Conservation (phyloP, 2,329 filamentous ascomycete species). For the Didymellaceae sp. region DNA sequence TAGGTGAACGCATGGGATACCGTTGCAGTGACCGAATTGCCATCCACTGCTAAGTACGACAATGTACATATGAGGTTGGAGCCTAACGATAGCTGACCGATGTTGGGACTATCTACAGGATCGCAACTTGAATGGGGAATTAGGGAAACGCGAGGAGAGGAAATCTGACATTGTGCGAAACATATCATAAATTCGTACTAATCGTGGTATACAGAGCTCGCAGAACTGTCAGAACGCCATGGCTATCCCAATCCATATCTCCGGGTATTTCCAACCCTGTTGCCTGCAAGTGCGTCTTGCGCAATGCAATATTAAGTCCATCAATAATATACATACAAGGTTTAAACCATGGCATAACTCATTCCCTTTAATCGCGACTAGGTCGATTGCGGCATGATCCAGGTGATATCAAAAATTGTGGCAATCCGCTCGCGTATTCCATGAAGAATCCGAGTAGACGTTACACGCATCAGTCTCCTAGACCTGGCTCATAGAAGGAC, state of each 20-base stretch:
- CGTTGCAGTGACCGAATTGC: no score
- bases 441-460: slow-evolving; percentile 32
- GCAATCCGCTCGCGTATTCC: slow-evolving; percentile 34
- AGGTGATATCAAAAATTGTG: slow-evolving; percentile 13
- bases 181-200: slow-evolving; percentile 12
- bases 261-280: slow-evolving; percentile 5
- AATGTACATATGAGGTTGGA: no score
- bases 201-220: slow-evolving; percentile 10
- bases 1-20: no score
- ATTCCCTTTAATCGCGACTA: background rate
- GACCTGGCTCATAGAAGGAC: slow-evolving; percentile 62
- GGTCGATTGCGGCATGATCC: background rate
- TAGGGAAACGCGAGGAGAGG: background rate
- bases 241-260: background rate
- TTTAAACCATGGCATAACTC: background rate
- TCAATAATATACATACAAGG: slow-evolving; percentile 18
- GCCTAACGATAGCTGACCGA: no score
- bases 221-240: slow-evolving; percentile 6
- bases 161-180: background rate
- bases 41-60: no score
- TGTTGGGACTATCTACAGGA: no score
- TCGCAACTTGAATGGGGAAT: no score
- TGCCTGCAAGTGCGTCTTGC: slow-evolving; percentile 5
- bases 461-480: slow-evolving; percentile 46
- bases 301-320: slow-evolving; percentile 9